Conservation (phyloP, 495 filamentous ascomycete genomes). For the Penicillium manginii region DNA sequence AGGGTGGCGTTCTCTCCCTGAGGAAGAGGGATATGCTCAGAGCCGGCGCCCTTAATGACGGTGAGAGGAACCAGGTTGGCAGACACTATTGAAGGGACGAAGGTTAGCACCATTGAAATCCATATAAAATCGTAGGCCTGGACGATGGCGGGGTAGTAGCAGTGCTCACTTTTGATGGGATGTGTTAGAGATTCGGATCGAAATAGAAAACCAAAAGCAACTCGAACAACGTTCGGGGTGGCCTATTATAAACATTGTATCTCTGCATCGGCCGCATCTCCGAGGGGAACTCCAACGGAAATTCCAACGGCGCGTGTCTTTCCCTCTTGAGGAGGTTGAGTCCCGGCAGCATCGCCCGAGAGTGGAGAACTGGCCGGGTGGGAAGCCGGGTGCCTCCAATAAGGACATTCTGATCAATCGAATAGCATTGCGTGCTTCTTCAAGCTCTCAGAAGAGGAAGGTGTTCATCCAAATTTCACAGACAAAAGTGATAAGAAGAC, state of each 20-base stretch:
- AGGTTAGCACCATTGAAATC: background rate
- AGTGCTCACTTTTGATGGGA: background rate
- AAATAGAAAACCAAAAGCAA: background rate
- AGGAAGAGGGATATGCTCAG: constrained; percentile 35
- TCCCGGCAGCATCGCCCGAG: constrained; percentile 11
- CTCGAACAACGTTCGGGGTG: background rate
- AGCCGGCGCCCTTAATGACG: constrained; percentile 38
- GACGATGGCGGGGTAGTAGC: background rate
- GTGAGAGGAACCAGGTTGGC: constrained; percentile 32
- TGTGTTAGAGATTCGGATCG: background rate
- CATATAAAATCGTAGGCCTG: background rate
- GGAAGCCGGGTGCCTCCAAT: constrained; percentile 9
- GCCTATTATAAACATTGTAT: constrained; percentile 4
- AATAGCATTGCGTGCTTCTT: background rate
- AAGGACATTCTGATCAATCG: background rate
- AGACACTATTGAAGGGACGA: constrained; percentile 22
- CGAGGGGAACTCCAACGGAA: constrained; percentile 6
- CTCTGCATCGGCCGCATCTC: constrained; percentile 9
- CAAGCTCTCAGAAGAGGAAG: background rate
- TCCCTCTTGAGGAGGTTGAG: constrained; percentile 13
- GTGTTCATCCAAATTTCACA: background rate
- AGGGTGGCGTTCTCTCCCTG: constrained; percentile 34
- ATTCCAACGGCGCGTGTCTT: constrained; percentile 14
- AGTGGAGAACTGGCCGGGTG: constrained; percentile 15
- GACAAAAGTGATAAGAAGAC: background rate